Evolutionary conservation across 441 rosid species (phyloP).

Genomic region (Bruguiera hainesii): DNA sequence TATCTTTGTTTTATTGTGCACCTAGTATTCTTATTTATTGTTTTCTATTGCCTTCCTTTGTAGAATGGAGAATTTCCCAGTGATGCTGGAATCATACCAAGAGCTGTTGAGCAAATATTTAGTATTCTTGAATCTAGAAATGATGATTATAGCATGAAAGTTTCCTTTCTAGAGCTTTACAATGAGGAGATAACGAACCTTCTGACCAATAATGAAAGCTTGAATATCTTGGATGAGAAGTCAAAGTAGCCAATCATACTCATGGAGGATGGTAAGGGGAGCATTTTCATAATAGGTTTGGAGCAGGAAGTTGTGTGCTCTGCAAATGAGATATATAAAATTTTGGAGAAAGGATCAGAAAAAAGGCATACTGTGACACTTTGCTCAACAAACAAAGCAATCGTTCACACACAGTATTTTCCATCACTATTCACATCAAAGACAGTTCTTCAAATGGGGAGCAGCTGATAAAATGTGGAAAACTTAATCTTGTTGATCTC

Average conservation of each 20-base stretch:
- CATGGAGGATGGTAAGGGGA: background rate
- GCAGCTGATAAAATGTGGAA: slow-evolving; percentile 77
- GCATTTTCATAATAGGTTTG: background rate
- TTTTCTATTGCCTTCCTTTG: background rate
- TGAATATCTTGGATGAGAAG: background rate
- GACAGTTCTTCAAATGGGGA: slow-evolving; percentile 79
- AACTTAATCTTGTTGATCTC: slow-evolving; percentile 83
- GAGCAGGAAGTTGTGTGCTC: slow-evolving; percentile 1
- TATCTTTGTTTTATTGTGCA: background rate
- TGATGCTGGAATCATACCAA: background rate
- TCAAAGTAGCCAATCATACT: background rate
- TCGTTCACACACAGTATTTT: slow-evolving; percentile 79
- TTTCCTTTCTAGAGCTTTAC: background rate
- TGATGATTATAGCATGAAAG: background rate
- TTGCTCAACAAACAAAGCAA: slow-evolving; percentile 81
- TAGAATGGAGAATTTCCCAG: background rate
- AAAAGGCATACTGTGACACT: slow-evolving; percentile 79
- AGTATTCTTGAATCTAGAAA: background rate
- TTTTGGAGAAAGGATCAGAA: slow-evolving; percentile 80
- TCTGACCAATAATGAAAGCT: background rate
- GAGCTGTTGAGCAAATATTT: background rate
- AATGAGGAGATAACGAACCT: background rate
- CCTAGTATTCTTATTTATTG: background rate
- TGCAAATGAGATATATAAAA: slow-evolving; percentile 58
- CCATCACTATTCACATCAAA: slow-evolving; percentile 75